Base-by-base conservation (phyloP, 164 flowering plant species). In the Cinnamomum chago region DNA sequence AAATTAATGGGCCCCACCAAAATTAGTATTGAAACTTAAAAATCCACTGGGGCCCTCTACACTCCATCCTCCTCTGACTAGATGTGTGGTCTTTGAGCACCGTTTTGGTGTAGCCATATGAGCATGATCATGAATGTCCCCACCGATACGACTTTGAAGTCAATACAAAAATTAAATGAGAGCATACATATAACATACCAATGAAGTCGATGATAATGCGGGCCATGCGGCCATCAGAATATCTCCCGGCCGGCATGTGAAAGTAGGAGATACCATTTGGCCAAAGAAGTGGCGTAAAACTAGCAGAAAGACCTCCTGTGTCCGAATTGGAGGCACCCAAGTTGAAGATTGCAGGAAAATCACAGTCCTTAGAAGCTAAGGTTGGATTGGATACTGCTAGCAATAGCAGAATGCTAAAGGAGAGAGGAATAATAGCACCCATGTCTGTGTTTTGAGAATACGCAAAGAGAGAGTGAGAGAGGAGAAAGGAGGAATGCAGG, bases 261-360 rank as follows among this genome's bases (percentile, higher is more conserved):
- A 87, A 87, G 71, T 50, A 87, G 2, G 89, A 30, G 68, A 76
- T 82, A 0, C 89, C 90, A 65, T 79, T 30, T 20, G 90, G 88
- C 0, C 80, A 78, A 30, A 65, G 74, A 2, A 82, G 78, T 70
- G 79, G 81, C 0, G 80, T 81, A 47, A 83, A 84, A 0, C 80
- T 84, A 0, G 90, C 90, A 1, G 90, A 83, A 15, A 83, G 55
- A 30, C 89, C 89, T 7, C 90, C 90, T 13, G 90, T 87, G 76
- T 87, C 90, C 6, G 90, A 87, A 64, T 86, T 87, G 0, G 90
- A 87, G 81, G 86, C 88, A 0, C 90, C 90, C 72, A 86, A 87
- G 86, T 87, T 86, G 73, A 84, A 85, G 2, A 87, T 62, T 2
- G 75, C 75, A 20, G 69, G 69, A 28, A 67, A 67, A 30, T 17